Conservation (phyloP, 2,329 filamentous ascomycete genomes). For the Fusarium gaditjirri region DNA sequence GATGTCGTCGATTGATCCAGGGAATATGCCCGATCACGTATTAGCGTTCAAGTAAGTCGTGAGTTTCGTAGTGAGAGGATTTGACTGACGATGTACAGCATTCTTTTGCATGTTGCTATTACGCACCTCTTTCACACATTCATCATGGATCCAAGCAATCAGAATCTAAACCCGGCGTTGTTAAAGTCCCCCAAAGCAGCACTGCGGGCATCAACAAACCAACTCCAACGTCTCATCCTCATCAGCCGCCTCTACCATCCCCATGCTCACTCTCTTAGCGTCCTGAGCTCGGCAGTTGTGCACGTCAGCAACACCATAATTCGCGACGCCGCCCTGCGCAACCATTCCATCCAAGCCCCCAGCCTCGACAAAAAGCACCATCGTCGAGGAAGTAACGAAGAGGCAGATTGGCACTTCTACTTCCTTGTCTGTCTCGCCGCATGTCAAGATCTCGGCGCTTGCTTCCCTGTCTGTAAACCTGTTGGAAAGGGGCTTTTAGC, state of each 20-base stretch:
- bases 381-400: rapidly evolving
- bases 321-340: conserved; percentile 7
- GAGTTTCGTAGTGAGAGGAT: rapidly evolving
- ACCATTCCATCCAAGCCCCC: background rate
- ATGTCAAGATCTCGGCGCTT: background rate
- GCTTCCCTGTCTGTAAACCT: conserved; percentile 1
- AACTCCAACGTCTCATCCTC: conserved; percentile 13
- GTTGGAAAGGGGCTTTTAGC: conserved; percentile 3
- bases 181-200: background rate
- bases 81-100: background rate
- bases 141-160: conserved; percentile 10
- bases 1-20: background rate
- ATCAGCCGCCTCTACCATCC: conserved; percentile 20
- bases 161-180: background rate
- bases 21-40: conserved; percentile 19
- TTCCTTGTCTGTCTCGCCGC: conserved; percentile 4
- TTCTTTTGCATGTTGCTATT: conserved; percentile 11
- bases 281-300: conserved; percentile 12
- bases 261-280: background rate
- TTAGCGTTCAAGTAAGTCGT: conserved; percentile 9
- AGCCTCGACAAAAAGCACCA: background rate
- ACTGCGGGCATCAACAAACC: conserved; percentile 8
- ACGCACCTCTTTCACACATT: conserved; percentile 11
- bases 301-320: conserved; percentile 28
- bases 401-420: conserved; percentile 8